phyloP scores from a whole-genome alignment of 2,329 filamentous ascomycete species.

The Alternaria angustiovoidea region DNA sequence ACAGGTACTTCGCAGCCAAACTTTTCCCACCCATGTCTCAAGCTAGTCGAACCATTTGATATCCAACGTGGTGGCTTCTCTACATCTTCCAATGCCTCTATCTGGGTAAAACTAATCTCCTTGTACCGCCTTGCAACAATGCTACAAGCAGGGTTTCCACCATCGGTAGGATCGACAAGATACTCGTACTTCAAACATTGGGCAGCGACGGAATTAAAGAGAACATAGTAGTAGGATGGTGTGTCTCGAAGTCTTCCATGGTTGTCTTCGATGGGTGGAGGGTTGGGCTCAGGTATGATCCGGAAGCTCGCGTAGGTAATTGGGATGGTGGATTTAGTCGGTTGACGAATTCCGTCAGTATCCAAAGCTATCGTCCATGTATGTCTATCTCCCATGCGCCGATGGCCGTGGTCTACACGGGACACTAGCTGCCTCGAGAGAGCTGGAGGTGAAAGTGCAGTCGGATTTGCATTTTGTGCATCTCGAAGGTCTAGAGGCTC shows the following conservation, averaged over 20 bases:
- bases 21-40: not conserved
- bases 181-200: not conserved
- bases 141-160: not conserved
- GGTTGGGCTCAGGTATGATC: not conserved
- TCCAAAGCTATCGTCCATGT: not conserved
- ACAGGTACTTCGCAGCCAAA: not conserved
- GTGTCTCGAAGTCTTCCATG: not conserved
- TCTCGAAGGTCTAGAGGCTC: not conserved
- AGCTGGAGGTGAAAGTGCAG: not conserved
- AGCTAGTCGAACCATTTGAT: too few relatives aligned
- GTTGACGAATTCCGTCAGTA: not conserved
- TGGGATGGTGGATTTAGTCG: not conserved
- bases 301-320: not conserved
- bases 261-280: not conserved
- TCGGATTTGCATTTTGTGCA: not conserved
- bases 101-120: not conserved
- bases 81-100: not conserved
- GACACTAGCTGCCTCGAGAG: not conserved
- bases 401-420: not conserved
- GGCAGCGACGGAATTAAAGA: not conserved
- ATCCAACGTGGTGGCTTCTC: not conserved
- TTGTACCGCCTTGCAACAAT: not conserved
- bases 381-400: not conserved
- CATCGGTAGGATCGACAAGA: not conserved
- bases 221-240: not conserved